phyloP scores from a whole-genome alignment of 1,284 basidiomycete species.

The Salmacisia buchloeana region DNA sequence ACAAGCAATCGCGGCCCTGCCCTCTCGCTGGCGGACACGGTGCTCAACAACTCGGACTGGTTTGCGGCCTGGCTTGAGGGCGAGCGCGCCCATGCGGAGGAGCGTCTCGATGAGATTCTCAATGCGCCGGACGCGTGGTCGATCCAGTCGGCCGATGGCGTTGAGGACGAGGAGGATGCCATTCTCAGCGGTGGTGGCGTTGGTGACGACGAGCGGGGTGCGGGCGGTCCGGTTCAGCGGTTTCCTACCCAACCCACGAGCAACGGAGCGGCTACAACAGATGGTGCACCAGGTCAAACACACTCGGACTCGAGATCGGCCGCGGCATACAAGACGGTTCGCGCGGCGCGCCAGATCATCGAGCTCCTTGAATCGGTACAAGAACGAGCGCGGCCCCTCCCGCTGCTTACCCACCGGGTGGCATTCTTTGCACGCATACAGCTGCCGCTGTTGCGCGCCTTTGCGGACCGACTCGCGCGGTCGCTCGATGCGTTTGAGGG shows the following conservation, averaged over 20 bases:
- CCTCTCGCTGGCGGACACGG: conserved; percentile 58
- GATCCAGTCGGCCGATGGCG: conserved; percentile 63
- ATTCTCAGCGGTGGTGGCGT: not conserved
- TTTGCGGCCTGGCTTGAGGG: conserved; percentile 74
- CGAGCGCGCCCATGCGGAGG: conserved; percentile 63
- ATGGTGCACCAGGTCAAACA: not conserved
- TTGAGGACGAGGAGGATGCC: conserved; percentile 55
- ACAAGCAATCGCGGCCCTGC: conserved; percentile 12
- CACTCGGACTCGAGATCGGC: not conserved
- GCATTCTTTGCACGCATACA: conserved; percentile 80
- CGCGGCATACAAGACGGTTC: conserved; percentile 24
- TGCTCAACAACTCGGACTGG: conserved; percentile 78
- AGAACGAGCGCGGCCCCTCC: conserved; percentile 85
- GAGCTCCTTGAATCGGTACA: conserved; percentile 34
- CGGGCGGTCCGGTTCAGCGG: not conserved
- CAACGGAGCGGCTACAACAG: not conserved
- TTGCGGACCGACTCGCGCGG: conserved; percentile 69
- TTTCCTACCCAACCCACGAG: conserved; percentile 1
- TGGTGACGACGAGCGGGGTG: not conserved
- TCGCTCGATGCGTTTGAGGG: conserved; percentile 90
- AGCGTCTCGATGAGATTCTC: conserved; percentile 76
- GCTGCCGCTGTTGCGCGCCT: conserved; percentile 72
- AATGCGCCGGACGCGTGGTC: conserved; percentile 77
- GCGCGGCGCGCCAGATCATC: conserved; percentile 27
- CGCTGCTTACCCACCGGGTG: conserved; percentile 68